Evolutionary conservation across 169 alveolate species (phyloP).

Genomic region (Plasmodium chabaudi): DNA sequence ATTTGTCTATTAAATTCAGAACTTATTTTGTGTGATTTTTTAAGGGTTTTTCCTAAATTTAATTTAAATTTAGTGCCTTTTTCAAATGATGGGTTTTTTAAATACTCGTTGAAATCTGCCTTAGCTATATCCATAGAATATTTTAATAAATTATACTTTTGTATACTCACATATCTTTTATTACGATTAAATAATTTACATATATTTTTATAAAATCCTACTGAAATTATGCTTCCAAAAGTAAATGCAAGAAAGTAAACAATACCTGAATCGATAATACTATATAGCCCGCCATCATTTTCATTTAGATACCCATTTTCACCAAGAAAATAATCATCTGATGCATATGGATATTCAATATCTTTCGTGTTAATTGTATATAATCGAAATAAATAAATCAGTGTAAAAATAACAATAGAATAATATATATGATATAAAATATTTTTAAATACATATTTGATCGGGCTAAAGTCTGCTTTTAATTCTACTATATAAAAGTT

Average conservation of each 20-base stretch:
- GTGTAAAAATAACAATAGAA: conserved; percentile 3
- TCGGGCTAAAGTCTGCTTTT: conserved; percentile 43
- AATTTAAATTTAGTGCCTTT: conserved; percentile 47
- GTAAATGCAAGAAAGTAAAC: conserved; percentile 17
- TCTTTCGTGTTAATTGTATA: conserved; percentile 19
- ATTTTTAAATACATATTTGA: conserved; percentile 29
- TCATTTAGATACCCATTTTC: too few species aligned
- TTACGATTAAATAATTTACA: conserved; percentile 17
- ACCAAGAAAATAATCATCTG: too few species aligned
- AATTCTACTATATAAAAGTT: conserved; percentile 37
- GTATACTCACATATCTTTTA: conserved; percentile 9
- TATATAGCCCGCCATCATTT: not conserved
- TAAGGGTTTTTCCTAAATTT: conserved; percentile 10
- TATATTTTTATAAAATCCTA: conserved; percentile 26
- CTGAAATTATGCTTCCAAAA: conserved; percentile 20
- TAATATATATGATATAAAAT: conserved; percentile 40
- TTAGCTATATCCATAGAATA: conserved; percentile 63
- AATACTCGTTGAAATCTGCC: conserved; percentile 18
- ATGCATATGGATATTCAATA: not conserved
- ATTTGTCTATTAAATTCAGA: not conserved
- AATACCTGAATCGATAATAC: not conserved
- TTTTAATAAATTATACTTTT: conserved; percentile 17
- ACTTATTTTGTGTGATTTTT: not conserved
- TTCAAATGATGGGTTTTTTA: conserved; percentile 17
- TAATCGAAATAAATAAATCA: conserved; percentile 47